A percentile compares a stretch with the other conserved stretches of the same genome.
Conservation (phyloP, 441 rosid species). For the Croton laevigatus region DNA sequence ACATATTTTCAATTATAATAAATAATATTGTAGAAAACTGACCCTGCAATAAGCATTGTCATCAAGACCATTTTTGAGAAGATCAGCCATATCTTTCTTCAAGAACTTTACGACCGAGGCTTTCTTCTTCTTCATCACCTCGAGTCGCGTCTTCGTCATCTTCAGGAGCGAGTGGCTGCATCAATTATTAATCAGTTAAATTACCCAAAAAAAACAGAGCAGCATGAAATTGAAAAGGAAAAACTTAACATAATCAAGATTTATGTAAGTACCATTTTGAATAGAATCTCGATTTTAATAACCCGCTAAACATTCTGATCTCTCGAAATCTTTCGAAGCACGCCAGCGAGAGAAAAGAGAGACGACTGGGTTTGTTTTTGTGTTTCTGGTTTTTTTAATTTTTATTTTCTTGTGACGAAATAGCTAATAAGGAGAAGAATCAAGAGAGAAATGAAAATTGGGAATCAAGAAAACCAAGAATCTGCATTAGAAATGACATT, state of each 20-base stretch:
- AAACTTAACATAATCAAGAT: not conserved
- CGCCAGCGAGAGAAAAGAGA: not conserved
- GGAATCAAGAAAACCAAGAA: slow-evolving; percentile 3
- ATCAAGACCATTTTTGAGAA: slow-evolving; percentile 53
- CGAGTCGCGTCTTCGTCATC: slow-evolving; percentile 57
- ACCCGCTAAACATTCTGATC: not conserved
- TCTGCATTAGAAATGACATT: slow-evolving; percentile 19
- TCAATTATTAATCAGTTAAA: slow-evolving; percentile 1
- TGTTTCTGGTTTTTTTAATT: not conserved
- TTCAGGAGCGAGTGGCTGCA: slow-evolving; percentile 59
- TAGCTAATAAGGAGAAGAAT: not conserved
- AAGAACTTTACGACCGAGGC: slow-evolving; percentile 49
- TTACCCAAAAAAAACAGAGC: slow-evolving; percentile 8
- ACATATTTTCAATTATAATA: not conserved
- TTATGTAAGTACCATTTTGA: slow-evolving; percentile 46
- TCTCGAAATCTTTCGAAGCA: not conserved
- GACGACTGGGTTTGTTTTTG: not conserved
- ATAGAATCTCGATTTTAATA: slow-evolving; percentile 8
- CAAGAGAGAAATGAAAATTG: not conserved
- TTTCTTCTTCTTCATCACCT: slow-evolving; percentile 63
- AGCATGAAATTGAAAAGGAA: not conserved
- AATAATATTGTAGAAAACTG: too few relatives aligned
- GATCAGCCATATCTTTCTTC: slow-evolving; percentile 75
- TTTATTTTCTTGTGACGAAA: not conserved
- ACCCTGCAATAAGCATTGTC: slow-evolving; percentile 83